phyloP scores from a whole-genome alignment of 1,139 yeast genomes.

The Magnusiomyces tetraspermus region DNA sequence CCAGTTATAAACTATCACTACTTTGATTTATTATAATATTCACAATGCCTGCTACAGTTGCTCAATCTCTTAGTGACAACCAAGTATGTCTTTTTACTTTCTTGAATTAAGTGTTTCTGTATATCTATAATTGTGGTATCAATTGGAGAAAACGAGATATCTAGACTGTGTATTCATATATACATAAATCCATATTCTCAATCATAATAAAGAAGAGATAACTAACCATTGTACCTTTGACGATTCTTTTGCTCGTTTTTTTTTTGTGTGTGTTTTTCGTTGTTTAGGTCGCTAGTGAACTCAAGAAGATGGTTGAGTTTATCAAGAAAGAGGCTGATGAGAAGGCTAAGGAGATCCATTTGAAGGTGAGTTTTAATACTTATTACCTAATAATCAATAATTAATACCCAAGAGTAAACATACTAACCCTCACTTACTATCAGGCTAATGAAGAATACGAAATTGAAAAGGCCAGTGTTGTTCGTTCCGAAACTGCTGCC shows the following conservation, averaged over 20 bases:
- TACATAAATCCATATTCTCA: neutral
- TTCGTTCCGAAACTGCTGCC: constrained; percentile 82
- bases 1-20: too few relatives aligned
- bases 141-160: too few relatives aligned
- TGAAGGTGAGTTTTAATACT: constrained; percentile 41
- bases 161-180: neutral
- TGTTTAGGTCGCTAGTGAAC: constrained; percentile 55
- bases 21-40: too few relatives aligned
- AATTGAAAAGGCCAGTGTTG: constrained; percentile 91
- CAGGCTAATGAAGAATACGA: constrained; percentile 95
- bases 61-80: constrained; percentile 3
- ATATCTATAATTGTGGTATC: too few relatives aligned
- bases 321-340: constrained; percentile 98
- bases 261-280: neutral
- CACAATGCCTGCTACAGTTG: neutral
- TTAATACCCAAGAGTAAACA: neutral
- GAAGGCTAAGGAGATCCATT: constrained; percentile 89
- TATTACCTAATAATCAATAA: too few relatives aligned
- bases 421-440: neutral
- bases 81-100: neutral
- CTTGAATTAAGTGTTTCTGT: neutral
- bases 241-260: too few relatives aligned
- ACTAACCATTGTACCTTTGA: too few relatives aligned
- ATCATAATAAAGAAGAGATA: neutral
- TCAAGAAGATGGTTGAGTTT: constrained; percentile 96